A percentile compares a stretch with the other conserved stretches of the same genome.
phyloP scores from a whole-genome alignment of 805 yeast species.

The Torulaspora quercuum region DNA sequence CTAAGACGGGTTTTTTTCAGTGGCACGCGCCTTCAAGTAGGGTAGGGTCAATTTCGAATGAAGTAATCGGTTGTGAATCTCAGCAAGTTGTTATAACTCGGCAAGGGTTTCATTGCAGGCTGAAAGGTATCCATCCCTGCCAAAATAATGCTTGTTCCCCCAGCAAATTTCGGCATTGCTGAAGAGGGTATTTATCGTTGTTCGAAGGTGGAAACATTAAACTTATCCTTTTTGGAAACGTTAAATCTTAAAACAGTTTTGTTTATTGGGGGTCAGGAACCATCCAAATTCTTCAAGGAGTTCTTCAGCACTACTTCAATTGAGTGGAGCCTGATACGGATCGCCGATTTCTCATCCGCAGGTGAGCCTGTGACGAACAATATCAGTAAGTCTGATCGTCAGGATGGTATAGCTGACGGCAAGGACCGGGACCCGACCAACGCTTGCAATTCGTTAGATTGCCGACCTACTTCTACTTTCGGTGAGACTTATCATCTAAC shows the following conservation, averaged over 20 bases:
- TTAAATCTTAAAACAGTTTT: conserved; percentile 64
- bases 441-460: neutral
- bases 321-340: conserved; percentile 42
- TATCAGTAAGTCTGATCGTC: conserved; percentile 6
- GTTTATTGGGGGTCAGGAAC: conserved; percentile 79
- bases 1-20: no score
- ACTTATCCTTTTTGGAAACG: conserved; percentile 74
- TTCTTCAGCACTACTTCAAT: conserved; percentile 59
- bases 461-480: neutral
- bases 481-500: conserved; percentile 25
- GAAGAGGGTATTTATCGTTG: conserved; percentile 86
- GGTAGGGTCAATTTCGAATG: no score
- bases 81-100: neutral
- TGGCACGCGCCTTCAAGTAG: no score
- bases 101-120: no score
- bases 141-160: conserved; percentile 91
- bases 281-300: conserved; percentile 64
- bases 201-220: conserved; percentile 69
- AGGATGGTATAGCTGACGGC: conserved; percentile 22
- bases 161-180: conserved; percentile 87
- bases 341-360: conserved; percentile 30
- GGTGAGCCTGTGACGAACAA: conserved; percentile 15
- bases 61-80: neutral
- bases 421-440: conserved; percentile 16
- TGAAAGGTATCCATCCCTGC: no score